Percentiles rank a stretch among this genome's conserved stretches.
phyloP scores from a whole-genome alignment of 225 moss, liverwort and hornwort species.

The Ulota crispa region DNA sequence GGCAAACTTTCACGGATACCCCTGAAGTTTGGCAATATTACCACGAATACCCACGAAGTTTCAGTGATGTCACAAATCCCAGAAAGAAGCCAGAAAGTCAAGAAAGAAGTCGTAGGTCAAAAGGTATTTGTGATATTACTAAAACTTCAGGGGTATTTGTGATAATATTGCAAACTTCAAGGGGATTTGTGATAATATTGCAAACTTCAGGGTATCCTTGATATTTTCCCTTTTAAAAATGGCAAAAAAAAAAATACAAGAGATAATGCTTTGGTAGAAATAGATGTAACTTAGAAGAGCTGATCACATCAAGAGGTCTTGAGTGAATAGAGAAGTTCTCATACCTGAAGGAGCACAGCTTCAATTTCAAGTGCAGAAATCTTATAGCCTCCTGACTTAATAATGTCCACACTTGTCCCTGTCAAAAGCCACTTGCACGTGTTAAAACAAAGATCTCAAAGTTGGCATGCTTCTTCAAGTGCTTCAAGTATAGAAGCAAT shows the following conservation, averaged over 20 bases:
- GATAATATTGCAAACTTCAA: too few species aligned
- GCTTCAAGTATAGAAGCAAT: background rate
- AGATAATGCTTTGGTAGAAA: background rate
- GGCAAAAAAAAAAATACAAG: background rate
- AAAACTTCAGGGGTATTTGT: too few species aligned
- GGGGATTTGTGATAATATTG: too few species aligned
- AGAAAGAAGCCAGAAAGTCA: too few species aligned
- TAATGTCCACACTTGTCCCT: constrained; percentile 95
- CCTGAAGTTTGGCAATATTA: too few species aligned
- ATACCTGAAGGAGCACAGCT: constrained; percentile 79
- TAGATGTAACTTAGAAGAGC: background rate
- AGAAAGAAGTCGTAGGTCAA: too few species aligned
- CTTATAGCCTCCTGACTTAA: constrained; percentile 89
- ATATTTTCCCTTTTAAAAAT: too few species aligned
- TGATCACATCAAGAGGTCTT: constrained; percentile 11
- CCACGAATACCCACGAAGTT: too few species aligned
- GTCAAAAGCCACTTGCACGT: constrained; percentile 21
- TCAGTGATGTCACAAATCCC: too few species aligned
- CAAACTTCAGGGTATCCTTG: too few species aligned
- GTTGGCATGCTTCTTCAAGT: background rate
- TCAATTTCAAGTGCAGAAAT: constrained; percentile 92
- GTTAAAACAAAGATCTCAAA: background rate
- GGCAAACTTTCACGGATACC: too few species aligned
- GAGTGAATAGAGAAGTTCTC: constrained; percentile 2
- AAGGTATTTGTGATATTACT: too few species aligned